Conservation (phyloP, 345 rosid species). For the Eucalyptus polyanthemos region DNA sequence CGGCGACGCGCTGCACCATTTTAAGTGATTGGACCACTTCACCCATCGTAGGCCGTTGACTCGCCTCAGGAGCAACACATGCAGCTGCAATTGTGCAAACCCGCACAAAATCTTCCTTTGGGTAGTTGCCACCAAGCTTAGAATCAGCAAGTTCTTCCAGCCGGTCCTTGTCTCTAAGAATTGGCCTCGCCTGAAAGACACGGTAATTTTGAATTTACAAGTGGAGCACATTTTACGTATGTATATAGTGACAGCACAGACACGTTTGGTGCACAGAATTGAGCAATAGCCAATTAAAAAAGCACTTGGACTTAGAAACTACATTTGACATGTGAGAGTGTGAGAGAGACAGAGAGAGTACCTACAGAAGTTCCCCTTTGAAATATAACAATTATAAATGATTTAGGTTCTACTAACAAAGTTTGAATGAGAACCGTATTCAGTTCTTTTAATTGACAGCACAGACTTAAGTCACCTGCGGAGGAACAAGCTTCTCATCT, state of each 20-base stretch:
- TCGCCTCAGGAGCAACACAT: conserved; percentile 94
- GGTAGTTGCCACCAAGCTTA: conserved; percentile 69
- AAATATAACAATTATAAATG: background rate
- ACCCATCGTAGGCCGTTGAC: conserved; percentile 95
- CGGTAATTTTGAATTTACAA: background rate
- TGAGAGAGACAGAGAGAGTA: background rate
- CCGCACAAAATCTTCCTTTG: conserved; percentile 81
- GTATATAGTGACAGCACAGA: background rate
- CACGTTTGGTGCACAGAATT: background rate
- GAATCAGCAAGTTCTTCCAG: conserved; percentile 85
- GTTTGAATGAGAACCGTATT: background rate
- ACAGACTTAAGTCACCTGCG: background rate
- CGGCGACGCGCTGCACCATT: conserved; percentile 86
- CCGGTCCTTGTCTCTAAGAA: conserved; percentile 88
- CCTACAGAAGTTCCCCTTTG: background rate
- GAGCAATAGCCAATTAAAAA: background rate
- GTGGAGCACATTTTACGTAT: background rate
- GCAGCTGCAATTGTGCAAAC: conserved; percentile 99
- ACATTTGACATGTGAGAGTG: background rate
- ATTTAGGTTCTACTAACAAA: background rate
- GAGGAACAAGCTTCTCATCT: background rate
- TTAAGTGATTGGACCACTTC: conserved; percentile 99
- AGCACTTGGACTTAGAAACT: background rate
- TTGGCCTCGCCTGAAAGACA: conserved; percentile 78
- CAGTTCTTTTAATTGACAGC: background rate